Evolutionary conservation across 768 basidiomycete genomes (phyloP).

Genomic region (Mycena galericulata): DNA sequence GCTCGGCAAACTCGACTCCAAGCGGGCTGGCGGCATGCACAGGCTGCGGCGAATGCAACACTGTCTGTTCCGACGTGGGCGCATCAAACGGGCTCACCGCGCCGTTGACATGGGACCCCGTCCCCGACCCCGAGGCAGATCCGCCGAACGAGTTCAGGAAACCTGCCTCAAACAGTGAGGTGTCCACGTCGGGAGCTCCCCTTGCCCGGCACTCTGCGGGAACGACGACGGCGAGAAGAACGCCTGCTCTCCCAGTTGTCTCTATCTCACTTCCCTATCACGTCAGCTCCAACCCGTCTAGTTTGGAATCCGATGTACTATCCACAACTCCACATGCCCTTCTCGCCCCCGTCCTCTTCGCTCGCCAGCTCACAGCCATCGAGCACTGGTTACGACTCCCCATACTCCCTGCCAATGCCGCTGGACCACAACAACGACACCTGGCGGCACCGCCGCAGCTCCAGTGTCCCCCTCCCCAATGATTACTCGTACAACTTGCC

Average conservation of each 20-base stretch:
- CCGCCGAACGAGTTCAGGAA: too few species aligned
- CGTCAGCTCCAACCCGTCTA: slow-evolving; percentile 29
- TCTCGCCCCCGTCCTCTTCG: slow-evolving; percentile 30
- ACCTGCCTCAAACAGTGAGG: too few species aligned
- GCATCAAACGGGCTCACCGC: too few species aligned
- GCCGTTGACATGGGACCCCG: too few species aligned
- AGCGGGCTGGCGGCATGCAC: too few species aligned
- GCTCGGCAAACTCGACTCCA: too few species aligned
- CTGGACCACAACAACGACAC: slow-evolving; percentile 26
- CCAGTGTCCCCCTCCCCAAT: slow-evolving; percentile 72
- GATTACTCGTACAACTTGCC: slow-evolving; percentile 38
- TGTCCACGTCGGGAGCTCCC: too few species aligned
- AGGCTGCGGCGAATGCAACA: too few species aligned
- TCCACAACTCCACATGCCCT: slow-evolving; percentile 12
- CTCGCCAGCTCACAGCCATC: slow-evolving; percentile 30
- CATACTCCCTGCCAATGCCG: slow-evolving; percentile 32
- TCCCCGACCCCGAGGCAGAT: too few species aligned
- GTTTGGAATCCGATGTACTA: slow-evolving; percentile 33
- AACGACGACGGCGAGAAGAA: too few species aligned
- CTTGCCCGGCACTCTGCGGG: too few species aligned
- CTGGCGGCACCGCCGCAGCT: slow-evolving; percentile 65
- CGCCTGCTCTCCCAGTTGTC: slow-evolving; percentile 26
- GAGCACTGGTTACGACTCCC: slow-evolving; percentile 24
- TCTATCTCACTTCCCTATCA: slow-evolving; percentile 24
- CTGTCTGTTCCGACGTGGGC: too few species aligned